Evolutionary conservation across 2,329 filamentous ascomycete genomes (phyloP), one percentile per base, ranked within the genome.

Genomic region (Fusarium burgessii): DNA sequence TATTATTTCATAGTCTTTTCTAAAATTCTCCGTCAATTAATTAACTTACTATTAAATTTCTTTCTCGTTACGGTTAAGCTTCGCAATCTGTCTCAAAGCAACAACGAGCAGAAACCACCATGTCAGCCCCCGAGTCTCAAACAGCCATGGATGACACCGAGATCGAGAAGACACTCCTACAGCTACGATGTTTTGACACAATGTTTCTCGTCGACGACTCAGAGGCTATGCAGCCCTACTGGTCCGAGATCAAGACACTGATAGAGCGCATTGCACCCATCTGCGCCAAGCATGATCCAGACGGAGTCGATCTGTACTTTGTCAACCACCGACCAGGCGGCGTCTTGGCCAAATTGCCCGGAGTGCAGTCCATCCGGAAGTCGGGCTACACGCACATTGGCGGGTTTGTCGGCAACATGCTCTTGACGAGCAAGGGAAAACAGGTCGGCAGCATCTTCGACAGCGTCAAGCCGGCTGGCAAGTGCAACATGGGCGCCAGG

Each of bases 211-310:
- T 64, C 14, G 61, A 64, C 6, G 61, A 64, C 35, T 64, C 61
- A 13, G 61, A 64, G 12, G 41, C 41, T 4, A 64, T 64, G 61
- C 58, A 63, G 29, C 61, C 58, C 7, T 64, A 64, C 58, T 64
- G 61, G 61, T 11, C 58, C 14, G 61, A 64, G 10, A 64, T 64
- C 41, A 64, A 64, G 35, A 64, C 47, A 27, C 35, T 64, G n/a
- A 63, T 64, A 23, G 61, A 64, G 47, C 61, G 61, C 12, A 64
- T 64, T 13, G 61, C 61, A 11, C 61, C 61, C 14, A 64, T 64
- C 5, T 64, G 61, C 5, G 61, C 61, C 12, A 64, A 38, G 32
- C 61, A 63, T 11, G 61, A 64, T 23, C 61, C 61, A 3, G 61
- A 64, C 8, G 61, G 61, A 15, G 49, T 64, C 7, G 61, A 64